Base-by-base conservation (phyloP, 352 stramenopile species). In the Phytophthora pinifolia region DNA sequence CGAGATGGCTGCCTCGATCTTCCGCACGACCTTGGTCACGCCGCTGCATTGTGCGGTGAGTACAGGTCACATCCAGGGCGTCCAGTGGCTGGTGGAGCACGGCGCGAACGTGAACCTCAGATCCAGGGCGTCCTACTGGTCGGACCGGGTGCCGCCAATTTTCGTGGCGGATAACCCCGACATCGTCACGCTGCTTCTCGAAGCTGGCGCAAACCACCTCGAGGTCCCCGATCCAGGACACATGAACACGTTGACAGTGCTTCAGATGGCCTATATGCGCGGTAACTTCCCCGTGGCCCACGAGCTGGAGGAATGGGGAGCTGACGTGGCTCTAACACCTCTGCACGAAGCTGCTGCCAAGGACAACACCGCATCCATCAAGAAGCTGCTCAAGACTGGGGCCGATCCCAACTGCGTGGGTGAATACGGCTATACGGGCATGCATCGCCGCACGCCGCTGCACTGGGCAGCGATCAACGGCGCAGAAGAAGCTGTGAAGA, bases 381-480 rank as follows among this genome's bases (percentile, higher is more conserved):
- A 51, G 27, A 81, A 76, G 38, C 45, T 89, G 17, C 53, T 90
- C 13, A 76, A 72, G 22, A 59, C 54, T 32, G 72, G 67, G 2
- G 74, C 74, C 3, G 79, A 88, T 43, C 72, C 74, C 3, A 86
- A 92, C 45, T 85, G 72, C 34, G 52, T 89, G 12, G 82, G 82
- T 4, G 82, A 92, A 30, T 75, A 86, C 12, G 80, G 76, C 2
- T 89, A 92, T 58, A 64, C 60, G 6, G 81, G 81, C 6, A 65
- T 92, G 46, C 68, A 88, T 53, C 78, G 76, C 15, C 77, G 78
- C 14, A 92, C 82, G 6, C 79, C 82, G 25, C 54, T 92, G 27
- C 82, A 92, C 41, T 90, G 79, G 79, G 79, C 66, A 27, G 77
- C 78, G 1, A 86, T 90, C 22, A 86, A 67, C 25, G 82, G 82